Evolutionary conservation across 768 basidiomycete genomes (phyloP).

Genomic region (Fomitopsis serialis): DNA sequence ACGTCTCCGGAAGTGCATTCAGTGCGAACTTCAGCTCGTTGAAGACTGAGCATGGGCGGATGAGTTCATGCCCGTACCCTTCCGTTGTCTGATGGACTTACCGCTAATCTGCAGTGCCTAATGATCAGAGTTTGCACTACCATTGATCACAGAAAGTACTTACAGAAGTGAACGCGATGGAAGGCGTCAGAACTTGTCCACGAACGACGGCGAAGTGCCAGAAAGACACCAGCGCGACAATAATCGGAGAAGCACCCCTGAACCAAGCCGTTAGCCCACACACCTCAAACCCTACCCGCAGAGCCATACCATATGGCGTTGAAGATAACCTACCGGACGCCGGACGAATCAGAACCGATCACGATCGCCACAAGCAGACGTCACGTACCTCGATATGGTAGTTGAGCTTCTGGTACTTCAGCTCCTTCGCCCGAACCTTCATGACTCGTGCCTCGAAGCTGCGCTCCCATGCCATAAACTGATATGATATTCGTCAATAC

Average conservation of each 20-base stretch:
- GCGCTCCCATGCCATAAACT: slow-evolving; percentile 96
- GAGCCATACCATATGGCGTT: slow-evolving; percentile 47
- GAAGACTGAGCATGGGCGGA: slow-evolving; percentile 49
- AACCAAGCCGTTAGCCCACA: neutral
- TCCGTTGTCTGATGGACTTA: too few species aligned
- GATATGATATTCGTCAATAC: neutral
- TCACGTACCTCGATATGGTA: slow-evolving; percentile 72
- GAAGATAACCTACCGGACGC: slow-evolving; percentile 38
- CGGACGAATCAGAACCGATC: slow-evolving; percentile 3
- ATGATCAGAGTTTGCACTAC: too few species aligned
- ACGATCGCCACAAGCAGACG: neutral
- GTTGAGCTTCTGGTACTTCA: slow-evolving; percentile 80
- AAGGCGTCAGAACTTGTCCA: slow-evolving; percentile 66
- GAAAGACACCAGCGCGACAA: slow-evolving; percentile 48
- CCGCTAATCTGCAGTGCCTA: slow-evolving; percentile 33
- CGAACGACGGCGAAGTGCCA: slow-evolving; percentile 69
- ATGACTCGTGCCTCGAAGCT: slow-evolving; percentile 77
- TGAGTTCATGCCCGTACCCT: too few species aligned
- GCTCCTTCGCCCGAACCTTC: slow-evolving; percentile 71
- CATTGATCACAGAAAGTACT: neutral
- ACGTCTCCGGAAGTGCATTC: slow-evolving; percentile 84
- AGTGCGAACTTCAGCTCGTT: slow-evolving; percentile 84
- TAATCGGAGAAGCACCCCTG: slow-evolving; percentile 40
- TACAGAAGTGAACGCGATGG: slow-evolving; percentile 73
- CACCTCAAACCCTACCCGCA: neutral